These are phyloP conservation scores for Rhizopogon vulgaris DNA, from an alignment of 768 basidiomycete species.

Conservation along the genomic window DNA sequence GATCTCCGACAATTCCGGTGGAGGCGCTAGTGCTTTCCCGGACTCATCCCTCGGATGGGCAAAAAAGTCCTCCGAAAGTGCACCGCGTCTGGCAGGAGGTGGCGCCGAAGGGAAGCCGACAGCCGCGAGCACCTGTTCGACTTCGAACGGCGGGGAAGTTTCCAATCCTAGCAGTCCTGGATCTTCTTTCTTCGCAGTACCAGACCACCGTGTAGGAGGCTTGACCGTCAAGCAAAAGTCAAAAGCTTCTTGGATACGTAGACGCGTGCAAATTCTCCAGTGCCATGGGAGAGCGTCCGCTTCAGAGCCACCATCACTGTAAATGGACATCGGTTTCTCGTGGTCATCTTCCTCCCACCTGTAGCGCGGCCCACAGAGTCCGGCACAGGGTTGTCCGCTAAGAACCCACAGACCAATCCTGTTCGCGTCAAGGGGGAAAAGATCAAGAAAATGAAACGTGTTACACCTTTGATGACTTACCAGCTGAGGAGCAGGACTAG, in stretches of 20 bases:
- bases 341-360: conserved; percentile 79
- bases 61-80: conserved; percentile 63
- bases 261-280: conserved; percentile 68
- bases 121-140: conserved; percentile 53
- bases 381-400: conserved; percentile 71
- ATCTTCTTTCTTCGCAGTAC: conserved; percentile 26
- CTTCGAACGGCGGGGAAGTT: conserved; percentile 36
- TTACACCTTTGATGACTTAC: conserved; percentile 32
- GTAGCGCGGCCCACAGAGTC: conserved; percentile 78
- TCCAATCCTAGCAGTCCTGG: conserved; percentile 22
- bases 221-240: conserved; percentile 66
- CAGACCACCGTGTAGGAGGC: conserved; percentile 29
- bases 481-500: conserved; percentile 66
- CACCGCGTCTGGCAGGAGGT: conserved; percentile 48
- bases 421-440: neutral
- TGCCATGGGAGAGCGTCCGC: conserved; percentile 61
- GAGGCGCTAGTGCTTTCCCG: conserved; percentile 14
- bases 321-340: conserved; percentile 50
- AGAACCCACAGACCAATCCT: conserved; percentile 78
- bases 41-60: conserved; percentile 37
- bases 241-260: conserved; percentile 71
- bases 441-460: neutral
- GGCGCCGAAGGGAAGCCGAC: conserved; percentile 46
- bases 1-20: conserved; percentile 31
- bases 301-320: conserved; percentile 40